Conservation (phyloP, 495 filamentous ascomycete genomes). For the Trypethelium eluteriae region DNA sequence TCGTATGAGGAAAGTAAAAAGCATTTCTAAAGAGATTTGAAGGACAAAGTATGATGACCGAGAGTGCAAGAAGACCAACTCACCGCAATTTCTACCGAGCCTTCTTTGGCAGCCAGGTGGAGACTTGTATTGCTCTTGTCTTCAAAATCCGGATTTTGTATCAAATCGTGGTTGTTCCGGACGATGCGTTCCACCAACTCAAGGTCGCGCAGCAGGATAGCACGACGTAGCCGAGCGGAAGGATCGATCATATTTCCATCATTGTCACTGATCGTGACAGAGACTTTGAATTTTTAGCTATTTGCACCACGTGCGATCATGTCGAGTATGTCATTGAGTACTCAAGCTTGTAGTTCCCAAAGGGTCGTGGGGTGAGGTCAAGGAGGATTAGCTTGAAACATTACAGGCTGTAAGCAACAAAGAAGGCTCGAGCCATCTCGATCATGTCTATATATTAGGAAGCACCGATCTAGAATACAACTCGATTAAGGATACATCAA, state of each 20-base stretch:
- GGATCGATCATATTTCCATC: constrained; percentile 31
- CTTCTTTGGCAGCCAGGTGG: constrained; percentile 64
- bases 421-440: background rate
- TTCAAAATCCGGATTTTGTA: constrained; percentile 64
- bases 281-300: background rate
- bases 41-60: constrained; percentile 15
- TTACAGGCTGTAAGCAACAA: background rate
- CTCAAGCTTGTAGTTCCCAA: background rate
- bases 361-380: background rate
- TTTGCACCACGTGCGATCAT: background rate
- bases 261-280: background rate
- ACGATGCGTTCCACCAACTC: constrained; percentile 66
- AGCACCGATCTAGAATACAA: background rate
- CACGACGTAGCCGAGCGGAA: constrained; percentile 40
- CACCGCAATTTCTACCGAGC: constrained; percentile 55
- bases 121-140: constrained; percentile 62
- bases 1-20: background rate
- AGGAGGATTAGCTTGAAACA: background rate
- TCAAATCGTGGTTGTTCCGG: constrained; percentile 53
- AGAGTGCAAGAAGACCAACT: constrained; percentile 11
- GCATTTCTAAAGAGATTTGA: constrained; percentile 32
- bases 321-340: background rate
- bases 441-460: background rate
- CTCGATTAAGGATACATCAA: background rate
- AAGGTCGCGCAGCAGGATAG: constrained; percentile 64